Evolutionary conservation across 2,329 filamentous ascomycete genomes (phyloP), one percentile per base, ranked within the genome.

Genomic region (Claviceps pazoutovae): DNA sequence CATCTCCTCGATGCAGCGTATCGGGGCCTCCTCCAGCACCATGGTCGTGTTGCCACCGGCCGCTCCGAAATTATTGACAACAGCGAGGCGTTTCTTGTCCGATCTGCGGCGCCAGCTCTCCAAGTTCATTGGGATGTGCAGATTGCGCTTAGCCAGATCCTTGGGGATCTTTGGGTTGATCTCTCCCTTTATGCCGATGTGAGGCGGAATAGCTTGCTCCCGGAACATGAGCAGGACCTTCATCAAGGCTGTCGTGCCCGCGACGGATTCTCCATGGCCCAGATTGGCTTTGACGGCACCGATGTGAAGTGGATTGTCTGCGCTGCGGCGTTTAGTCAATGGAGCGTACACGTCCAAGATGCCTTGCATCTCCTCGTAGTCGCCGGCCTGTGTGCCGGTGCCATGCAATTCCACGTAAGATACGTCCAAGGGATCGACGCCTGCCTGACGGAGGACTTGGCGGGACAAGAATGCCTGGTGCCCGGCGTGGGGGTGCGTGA

Each of bases 371-470:
- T 95, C 89, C 1, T 82, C 84, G 2, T 82, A 83, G 61, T 95
- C 89, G 52, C 89, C 89, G 37, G 86, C 88, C 65, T 94, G 88
- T 0, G 89, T 95, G 30, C 89, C 89, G 1, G 88, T 95, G 4
- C 90, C 89, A 64, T 95, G 89, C 80, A 94, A 88, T 66, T 95
- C 89, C 2, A 95, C 84, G 59, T 93, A 94, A 64, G 82, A 80
- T 30, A 95, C 78, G 52, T 88, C 83, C 49, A 81, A 76, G 1
- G 88, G 84, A 60, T 91, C 83, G 16, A 93, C 76, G 52, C 83
- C 83, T 23, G 86, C 82, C 43, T 86, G 79, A 37, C 83, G 78
- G 1, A 93, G 73, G 30, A 95, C 72, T 47, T 75, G 74, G 55
- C 74, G 74, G 60, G 84, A 80, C 11, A 93, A 70, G 47, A 77